phyloP scores from a whole-genome alignment of 768 basidiomycete species.

The Boletellus sp. region DNA sequence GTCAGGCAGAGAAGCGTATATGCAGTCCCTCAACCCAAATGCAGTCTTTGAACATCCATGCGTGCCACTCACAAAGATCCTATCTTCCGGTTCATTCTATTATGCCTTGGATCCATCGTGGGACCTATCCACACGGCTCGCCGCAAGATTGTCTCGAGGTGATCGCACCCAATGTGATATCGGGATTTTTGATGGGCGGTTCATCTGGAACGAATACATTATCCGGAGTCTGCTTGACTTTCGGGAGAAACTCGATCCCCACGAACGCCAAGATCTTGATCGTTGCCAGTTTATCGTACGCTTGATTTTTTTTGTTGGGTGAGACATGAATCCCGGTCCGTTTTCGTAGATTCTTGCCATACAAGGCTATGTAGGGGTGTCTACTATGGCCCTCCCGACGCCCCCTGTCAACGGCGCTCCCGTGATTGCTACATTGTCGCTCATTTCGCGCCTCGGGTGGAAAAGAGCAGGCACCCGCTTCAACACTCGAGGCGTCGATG shows the following conservation, averaged over 20 bases:
- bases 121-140: slow-evolving; percentile 85
- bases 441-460: slow-evolving; percentile 89
- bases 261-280: slow-evolving; percentile 74
- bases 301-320: slow-evolving; percentile 1
- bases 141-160: slow-evolving; percentile 60
- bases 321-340: slow-evolving; percentile 5
- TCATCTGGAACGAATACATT: slow-evolving; percentile 95
- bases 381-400: slow-evolving; percentile 70
- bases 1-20: slow-evolving; percentile 43
- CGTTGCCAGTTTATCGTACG: slow-evolving; percentile 79
- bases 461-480: slow-evolving; percentile 96
- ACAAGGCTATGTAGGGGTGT: slow-evolving; percentile 90
- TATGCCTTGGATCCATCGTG: slow-evolving; percentile 79
- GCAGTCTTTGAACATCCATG: slow-evolving; percentile 89
- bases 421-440: slow-evolving; percentile 65
- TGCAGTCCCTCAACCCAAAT: slow-evolving; percentile 37
- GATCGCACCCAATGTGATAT: slow-evolving; percentile 43
- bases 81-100: slow-evolving; percentile 92
- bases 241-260: slow-evolving; percentile 66
- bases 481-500: slow-evolving; percentile 94
- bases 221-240: slow-evolving; percentile 86
- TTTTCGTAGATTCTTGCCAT: slow-evolving; percentile 71
- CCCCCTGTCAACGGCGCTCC: slow-evolving; percentile 74
- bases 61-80: slow-evolving; percentile 80
- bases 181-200: slow-evolving; percentile 73